phyloP scores from a whole-genome alignment of 495 filamentous ascomycete genomes.

The Bathelium albidoporum region DNA sequence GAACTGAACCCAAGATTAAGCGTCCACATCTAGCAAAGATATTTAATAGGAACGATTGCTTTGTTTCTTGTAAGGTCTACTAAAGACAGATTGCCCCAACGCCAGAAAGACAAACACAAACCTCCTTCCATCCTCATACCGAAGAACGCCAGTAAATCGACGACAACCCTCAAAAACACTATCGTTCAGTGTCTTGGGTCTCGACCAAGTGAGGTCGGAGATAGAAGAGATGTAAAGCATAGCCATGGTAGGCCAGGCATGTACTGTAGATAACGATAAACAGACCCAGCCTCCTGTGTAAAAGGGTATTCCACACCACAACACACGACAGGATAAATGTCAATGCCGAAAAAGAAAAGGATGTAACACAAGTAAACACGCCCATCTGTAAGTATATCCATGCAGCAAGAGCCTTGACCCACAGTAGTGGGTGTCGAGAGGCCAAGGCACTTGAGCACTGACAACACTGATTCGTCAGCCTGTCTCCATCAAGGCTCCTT shows the following conservation, averaged over 20 bases:
- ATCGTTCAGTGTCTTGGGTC: not conserved
- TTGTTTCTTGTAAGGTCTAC: not conserved
- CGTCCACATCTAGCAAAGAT: not conserved
- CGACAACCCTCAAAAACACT: not conserved
- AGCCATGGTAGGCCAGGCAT: too few relatives aligned
- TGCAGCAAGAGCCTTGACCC: not conserved
- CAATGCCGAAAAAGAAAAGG: too few relatives aligned
- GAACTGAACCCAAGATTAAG: too few relatives aligned
- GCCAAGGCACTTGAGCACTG: not conserved
- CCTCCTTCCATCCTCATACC: not conserved
- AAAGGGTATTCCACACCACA: too few relatives aligned
- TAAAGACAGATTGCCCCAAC: not conserved
- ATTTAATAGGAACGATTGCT: not conserved
- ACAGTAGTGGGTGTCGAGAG: not conserved
- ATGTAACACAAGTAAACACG: too few relatives aligned
- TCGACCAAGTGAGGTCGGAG: not conserved
- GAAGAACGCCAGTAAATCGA: not conserved
- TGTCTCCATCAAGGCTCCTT: not conserved
- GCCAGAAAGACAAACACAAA: not conserved
- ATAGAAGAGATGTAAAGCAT: not conserved
- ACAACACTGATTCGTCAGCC: not conserved
- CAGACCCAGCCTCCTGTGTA: too few relatives aligned
- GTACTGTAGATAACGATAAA: too few relatives aligned
- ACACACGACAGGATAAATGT: too few relatives aligned
- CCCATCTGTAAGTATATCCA: too few relatives aligned